Evolutionary conservation across 768 basidiomycete species (phyloP).

Genomic region (Infundibulicybe gibba): DNA sequence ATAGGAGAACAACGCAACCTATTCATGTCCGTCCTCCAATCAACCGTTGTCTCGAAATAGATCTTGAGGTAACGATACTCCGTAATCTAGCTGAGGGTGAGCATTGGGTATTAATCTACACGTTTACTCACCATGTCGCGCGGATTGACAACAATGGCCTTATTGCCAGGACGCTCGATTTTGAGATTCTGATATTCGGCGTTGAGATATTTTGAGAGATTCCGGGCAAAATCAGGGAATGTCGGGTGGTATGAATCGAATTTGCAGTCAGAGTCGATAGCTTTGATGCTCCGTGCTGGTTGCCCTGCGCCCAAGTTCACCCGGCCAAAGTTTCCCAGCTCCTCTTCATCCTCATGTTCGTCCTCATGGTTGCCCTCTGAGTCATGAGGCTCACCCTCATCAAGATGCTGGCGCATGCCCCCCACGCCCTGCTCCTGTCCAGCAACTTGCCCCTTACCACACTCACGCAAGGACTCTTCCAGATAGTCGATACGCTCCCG

Average conservation of each 20-base stretch:
- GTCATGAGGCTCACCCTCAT: constrained; percentile 5
- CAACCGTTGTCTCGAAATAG: constrained; percentile 16
- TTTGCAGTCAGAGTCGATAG: neutral
- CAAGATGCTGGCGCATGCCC: neutral
- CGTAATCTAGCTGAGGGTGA: constrained; percentile 8
- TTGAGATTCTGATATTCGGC: constrained; percentile 2
- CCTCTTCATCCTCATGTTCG: neutral
- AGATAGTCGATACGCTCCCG: constrained; percentile 6
- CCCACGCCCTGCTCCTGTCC: neutral
- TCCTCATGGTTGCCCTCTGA: neutral
- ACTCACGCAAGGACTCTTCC: neutral
- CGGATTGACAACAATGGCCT: neutral
- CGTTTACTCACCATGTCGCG: neutral
- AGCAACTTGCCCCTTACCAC: too few species aligned
- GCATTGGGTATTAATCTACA: neutral
- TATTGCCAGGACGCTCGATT: neutral
- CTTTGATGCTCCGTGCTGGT: neutral
- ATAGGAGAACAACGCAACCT: constrained; percentile 20
- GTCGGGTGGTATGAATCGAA: neutral
- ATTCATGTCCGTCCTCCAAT: constrained; percentile 18
- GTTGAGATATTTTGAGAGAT: constrained; percentile 9
- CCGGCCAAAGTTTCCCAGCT: too few species aligned
- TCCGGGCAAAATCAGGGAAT: constrained; percentile 6
- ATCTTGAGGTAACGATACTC: constrained; percentile 19
- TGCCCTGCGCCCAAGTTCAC: neutral